These are phyloP conservation scores for Poa annua DNA, from an alignment of 176 grass and related monocot species.

Conservation along the genomic window DNA sequence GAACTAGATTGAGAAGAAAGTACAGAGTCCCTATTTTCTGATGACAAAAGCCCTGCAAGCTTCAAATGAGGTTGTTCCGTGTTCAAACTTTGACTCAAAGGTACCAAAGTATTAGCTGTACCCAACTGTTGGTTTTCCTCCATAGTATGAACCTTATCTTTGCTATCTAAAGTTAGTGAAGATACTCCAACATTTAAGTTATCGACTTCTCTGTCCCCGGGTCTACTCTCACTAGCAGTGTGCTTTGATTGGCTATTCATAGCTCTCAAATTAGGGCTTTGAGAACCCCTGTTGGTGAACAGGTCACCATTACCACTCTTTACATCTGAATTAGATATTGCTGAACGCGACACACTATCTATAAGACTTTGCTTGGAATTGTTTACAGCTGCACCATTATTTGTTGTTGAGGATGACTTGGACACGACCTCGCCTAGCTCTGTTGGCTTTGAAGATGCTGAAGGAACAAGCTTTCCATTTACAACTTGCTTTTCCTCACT, in stretches of 20 bases:
- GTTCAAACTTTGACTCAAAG: conserved; percentile 26
- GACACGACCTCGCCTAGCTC: conserved; percentile 14
- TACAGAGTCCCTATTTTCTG: conserved; percentile 29
- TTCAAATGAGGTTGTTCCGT: conserved; percentile 35
- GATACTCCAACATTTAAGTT: conserved; percentile 53
- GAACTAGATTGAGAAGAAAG: conserved; percentile 39
- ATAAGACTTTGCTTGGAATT: conserved; percentile 45
- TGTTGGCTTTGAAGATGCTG: conserved; percentile 33
- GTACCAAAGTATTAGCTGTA: conserved; percentile 28
- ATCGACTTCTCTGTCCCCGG: conserved; percentile 35
- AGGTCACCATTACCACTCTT: conserved; percentile 38
- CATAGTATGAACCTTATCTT: conserved; percentile 37
- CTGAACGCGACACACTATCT: conserved; percentile 34
- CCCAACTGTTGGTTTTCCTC: conserved; percentile 31
- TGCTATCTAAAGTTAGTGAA: conserved; percentile 60
- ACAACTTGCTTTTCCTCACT: conserved; percentile 46
- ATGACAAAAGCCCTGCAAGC: conserved; percentile 37
- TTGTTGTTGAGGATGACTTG: conserved; percentile 36
- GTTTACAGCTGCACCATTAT: conserved; percentile 29
- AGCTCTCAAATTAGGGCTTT: conserved; percentile 34
- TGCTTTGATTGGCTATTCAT: conserved; percentile 32
- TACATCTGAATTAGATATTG: conserved; percentile 45
- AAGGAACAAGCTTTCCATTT: conserved; percentile 27
- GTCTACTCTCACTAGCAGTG: conserved; percentile 36
- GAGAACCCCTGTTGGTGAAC: conserved; percentile 16